Evolutionary conservation across 2,329 filamentous ascomycete species (phyloP).

Genomic region (Epichloe gansuensis): DNA sequence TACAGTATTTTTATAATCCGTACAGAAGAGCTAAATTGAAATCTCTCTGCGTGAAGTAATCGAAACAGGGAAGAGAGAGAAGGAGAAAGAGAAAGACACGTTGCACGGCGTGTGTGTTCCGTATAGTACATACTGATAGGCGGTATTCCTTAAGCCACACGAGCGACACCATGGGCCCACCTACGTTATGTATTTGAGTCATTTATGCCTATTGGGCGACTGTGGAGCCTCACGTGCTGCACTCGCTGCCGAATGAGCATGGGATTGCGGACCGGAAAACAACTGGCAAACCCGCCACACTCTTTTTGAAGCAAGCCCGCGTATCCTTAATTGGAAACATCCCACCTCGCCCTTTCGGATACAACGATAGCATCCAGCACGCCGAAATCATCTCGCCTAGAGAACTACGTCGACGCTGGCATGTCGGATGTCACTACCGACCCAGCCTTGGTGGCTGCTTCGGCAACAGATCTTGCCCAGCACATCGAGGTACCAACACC

Average conservation of each 20-base stretch:
- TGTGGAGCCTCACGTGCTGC: neutral
- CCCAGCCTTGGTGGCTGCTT: conserved; percentile 23
- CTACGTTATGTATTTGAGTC: no score
- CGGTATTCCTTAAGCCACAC: no score
- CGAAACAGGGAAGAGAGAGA: no score
- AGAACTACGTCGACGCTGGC: neutral
- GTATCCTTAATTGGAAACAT: conserved; percentile 27
- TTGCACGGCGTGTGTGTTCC: no score
- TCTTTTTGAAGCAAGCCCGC: conserved; percentile 16
- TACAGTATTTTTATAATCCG: no score
- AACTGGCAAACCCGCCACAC: conserved; percentile 16
- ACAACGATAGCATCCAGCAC: conserved; percentile 25
- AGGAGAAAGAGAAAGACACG: no score
- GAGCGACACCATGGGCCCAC: no score
- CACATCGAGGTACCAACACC: conserved; percentile 7
- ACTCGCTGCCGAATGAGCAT: neutral
- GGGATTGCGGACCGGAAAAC: neutral
- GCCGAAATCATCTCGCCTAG: neutral
- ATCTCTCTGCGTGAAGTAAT: no score
- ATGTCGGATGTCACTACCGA: conserved; percentile 28
- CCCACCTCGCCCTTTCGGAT: conserved; percentile 22
- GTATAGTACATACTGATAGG: no score
- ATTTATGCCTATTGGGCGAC: neutral
- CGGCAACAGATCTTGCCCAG: conserved; percentile 17
- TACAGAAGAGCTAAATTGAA: no score